These are phyloP conservation scores for Chlamydomonas applanata DNA, from an alignment of 139 green algal species.

Conservation along the genomic window DNA sequence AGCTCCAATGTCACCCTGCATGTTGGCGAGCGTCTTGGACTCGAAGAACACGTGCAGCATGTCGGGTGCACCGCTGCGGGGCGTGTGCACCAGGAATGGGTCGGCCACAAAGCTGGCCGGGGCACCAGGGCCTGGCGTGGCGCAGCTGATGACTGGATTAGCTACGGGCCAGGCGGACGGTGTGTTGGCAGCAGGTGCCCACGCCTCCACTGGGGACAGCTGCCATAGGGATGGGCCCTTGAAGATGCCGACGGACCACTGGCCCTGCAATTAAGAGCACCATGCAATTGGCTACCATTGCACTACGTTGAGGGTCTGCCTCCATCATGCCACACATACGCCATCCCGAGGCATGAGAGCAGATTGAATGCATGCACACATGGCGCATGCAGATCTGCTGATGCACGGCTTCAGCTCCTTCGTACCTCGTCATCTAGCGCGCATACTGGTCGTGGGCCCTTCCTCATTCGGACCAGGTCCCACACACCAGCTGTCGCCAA, in stretches of 20 bases:
- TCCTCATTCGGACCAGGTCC: too few relatives aligned
- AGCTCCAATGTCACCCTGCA: slow-evolving; percentile 42
- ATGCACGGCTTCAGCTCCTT: too few relatives aligned
- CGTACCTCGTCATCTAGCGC: too few relatives aligned
- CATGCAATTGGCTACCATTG: too few relatives aligned
- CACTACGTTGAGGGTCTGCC: too few relatives aligned
- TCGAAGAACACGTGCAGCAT: slow-evolving; percentile 41
- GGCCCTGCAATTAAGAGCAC: too few relatives aligned
- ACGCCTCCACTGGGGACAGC: slow-evolving; percentile 16
- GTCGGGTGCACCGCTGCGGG: not conserved
- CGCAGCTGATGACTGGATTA: slow-evolving; percentile 37
- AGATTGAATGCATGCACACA: too few relatives aligned
- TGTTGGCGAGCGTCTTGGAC: slow-evolving; percentile 31
- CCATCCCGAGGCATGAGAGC: too few relatives aligned
- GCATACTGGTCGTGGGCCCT: too few relatives aligned
- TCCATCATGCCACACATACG: too few relatives aligned
- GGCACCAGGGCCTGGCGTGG: slow-evolving; percentile 6
- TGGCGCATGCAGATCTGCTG: too few relatives aligned
- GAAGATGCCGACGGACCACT: slow-evolving; percentile 41
- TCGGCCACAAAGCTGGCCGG: slow-evolving; percentile 36
- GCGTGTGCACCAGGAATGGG: slow-evolving; percentile 32
- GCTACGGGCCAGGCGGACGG: slow-evolving; percentile 11
- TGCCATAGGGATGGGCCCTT: slow-evolving; percentile 23
- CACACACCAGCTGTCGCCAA: too few relatives aligned
- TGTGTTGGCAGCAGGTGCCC: not conserved